A percentile compares a stretch with the other conserved stretches of the same genome.
phyloP scores from a whole-genome alignment of 2,329 filamentous ascomycete species.

The Talaromyces sp. region DNA sequence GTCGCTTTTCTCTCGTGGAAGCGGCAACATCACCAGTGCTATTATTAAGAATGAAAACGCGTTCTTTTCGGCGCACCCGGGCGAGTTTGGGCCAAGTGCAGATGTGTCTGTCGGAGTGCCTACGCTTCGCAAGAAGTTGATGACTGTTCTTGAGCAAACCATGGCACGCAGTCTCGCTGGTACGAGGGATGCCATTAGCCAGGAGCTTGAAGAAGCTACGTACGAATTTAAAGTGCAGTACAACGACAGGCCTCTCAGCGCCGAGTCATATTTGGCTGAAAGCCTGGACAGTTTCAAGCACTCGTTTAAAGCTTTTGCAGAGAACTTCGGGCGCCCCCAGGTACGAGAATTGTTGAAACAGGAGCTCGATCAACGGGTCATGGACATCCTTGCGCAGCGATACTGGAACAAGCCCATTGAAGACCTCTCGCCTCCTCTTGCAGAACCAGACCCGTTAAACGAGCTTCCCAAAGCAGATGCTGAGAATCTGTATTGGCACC shows the following conservation, averaged over 20 bases:
- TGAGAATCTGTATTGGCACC: conserved; percentile 83
- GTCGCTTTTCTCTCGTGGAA: conserved; percentile 78
- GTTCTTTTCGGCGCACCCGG: conserved; percentile 78
- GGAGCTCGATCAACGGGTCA: conserved; percentile 88
- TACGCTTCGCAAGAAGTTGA: conserved; percentile 87
- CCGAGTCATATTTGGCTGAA: conserved; percentile 94
- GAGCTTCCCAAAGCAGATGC: conserved; percentile 81
- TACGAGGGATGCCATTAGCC: conserved; percentile 86
- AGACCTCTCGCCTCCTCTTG: conserved; percentile 64
- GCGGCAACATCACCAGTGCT: conserved; percentile 69
- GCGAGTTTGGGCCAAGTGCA: conserved; percentile 69
- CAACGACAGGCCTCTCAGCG: conserved; percentile 89
- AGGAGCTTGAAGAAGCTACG: conserved; percentile 91
- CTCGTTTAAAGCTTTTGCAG: conserved; percentile 89
- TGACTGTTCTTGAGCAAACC: conserved; percentile 93
- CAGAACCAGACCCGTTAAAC: conserved; percentile 66
- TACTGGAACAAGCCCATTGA: conserved; percentile 97
- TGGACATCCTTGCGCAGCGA: conserved; percentile 84
- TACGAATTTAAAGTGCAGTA: conserved; percentile 99
- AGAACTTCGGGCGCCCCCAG: conserved; percentile 81
- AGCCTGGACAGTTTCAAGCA: conserved; percentile 96
- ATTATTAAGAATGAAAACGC: conserved; percentile 84
- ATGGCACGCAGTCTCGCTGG: conserved; percentile 90
- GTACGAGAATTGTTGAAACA: conserved; percentile 85
- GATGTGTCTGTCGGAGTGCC: conserved; percentile 76